Evolutionary conservation across 257 asterid genomes (phyloP).

Genomic region (Cinchona pubescens): DNA sequence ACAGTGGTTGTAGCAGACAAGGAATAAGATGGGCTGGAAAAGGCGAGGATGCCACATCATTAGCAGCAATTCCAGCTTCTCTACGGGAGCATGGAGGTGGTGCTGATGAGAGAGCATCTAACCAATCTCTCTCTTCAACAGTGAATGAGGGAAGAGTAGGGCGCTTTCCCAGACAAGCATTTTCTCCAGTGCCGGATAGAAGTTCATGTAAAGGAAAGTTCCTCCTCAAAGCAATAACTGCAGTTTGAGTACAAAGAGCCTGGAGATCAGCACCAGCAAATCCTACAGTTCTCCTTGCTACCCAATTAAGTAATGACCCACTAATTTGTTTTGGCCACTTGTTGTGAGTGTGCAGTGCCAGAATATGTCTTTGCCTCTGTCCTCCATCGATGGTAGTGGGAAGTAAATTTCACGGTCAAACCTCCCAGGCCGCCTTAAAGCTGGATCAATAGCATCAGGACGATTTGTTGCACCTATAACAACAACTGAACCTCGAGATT

Average conservation of each 20-base stretch:
- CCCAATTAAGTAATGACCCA: conserved; percentile 81
- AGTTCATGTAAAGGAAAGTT: conserved; percentile 80
- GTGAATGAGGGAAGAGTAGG: conserved; percentile 62
- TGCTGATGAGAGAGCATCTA: conserved; percentile 78
- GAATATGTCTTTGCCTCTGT: conserved; percentile 90
- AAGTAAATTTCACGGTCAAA: conserved; percentile 95
- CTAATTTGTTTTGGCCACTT: conserved; percentile 87
- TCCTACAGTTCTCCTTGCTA: conserved; percentile 82
- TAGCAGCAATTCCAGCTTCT: conserved; percentile 81
- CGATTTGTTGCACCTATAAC: conserved; percentile 99
- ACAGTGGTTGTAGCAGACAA: conserved; percentile 68
- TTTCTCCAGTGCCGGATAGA: conserved; percentile 59
- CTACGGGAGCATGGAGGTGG: conserved; percentile 95
- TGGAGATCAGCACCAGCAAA: conserved; percentile 99
- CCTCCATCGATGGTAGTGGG: conserved; percentile 87
- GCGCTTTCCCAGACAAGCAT: conserved; percentile 32
- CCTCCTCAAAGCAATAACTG: conserved; percentile 74
- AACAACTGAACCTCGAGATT: conserved; percentile 94
- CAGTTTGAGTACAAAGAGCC: conserved; percentile 98
- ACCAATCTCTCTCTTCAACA: conserved; percentile 96
- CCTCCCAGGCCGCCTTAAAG: conserved; percentile 98
- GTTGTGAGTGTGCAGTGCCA: conserved; percentile 80
- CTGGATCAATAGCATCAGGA: conserved; percentile 95
- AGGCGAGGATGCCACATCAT: conserved; percentile 71
- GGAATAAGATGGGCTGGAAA: conserved; percentile 69